Evolutionary conservation across 495 filamentous ascomycete species (phyloP).

Genomic region (Aspergillus leporis): DNA sequence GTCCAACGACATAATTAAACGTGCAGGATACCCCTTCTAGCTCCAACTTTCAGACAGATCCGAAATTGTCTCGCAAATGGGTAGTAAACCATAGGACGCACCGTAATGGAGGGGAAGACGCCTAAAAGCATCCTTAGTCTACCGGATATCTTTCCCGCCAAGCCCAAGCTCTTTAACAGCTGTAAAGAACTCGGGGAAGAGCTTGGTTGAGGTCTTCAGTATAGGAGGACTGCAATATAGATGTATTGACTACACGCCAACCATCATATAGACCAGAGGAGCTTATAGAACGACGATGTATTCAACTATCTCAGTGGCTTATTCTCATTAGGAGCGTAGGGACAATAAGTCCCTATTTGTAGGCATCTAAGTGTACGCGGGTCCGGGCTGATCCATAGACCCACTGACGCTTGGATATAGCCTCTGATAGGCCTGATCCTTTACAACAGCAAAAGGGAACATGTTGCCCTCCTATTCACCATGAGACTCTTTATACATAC

Average conservation of each 20-base stretch:
- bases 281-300: too few relatives aligned
- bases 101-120: constrained; percentile 22
- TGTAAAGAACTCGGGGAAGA: neutral
- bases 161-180: neutral
- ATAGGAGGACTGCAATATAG: too few relatives aligned
- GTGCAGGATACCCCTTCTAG: neutral
- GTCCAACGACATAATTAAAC: constrained; percentile 7
- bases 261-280: too few relatives aligned
- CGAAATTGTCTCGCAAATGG: constrained; percentile 9
- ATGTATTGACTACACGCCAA: too few relatives aligned
- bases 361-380: too few relatives aligned
- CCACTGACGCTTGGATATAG: too few relatives aligned
- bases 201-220: too few relatives aligned
- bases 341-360: too few relatives aligned
- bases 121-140: constrained; percentile 10
- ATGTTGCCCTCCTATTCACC: neutral
- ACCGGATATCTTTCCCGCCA: neutral
- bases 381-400: too few relatives aligned
- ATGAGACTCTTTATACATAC: neutral
- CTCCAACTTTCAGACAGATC: neutral
- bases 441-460: neutral
- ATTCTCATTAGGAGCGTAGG: too few relatives aligned
- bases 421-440: too few relatives aligned
- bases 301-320: too few relatives aligned
- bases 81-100: constrained; percentile 9